Conservation (phyloP, 2,329 filamentous ascomycete genomes). For the Thielaviopsis populi region DNA sequence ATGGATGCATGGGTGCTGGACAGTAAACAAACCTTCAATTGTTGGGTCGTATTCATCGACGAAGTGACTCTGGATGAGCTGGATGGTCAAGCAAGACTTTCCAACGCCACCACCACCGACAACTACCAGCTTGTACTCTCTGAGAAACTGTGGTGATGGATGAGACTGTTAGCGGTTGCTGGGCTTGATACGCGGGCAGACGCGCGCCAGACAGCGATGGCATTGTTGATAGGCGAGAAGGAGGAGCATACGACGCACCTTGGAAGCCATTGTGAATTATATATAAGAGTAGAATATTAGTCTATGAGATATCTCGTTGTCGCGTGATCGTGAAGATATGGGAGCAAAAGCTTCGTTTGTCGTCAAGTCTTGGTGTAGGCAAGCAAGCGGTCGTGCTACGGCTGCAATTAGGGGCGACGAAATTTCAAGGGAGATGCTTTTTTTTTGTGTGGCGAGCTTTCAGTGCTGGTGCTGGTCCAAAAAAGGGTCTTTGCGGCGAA, state of each 20-base stretch:
- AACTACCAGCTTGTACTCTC: slow-evolving; percentile 93
- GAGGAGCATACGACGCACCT: slow-evolving; percentile 23
- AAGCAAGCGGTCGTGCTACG: background rate
- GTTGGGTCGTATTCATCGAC: slow-evolving; percentile 99
- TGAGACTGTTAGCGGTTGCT: slow-evolving; percentile 2
- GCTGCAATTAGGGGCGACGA: slow-evolving; percentile 7
- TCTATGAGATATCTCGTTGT: slow-evolving; percentile 4
- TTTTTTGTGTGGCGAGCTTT: slow-evolving; percentile 7
- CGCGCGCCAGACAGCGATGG: background rate
- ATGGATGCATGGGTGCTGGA: slow-evolving; percentile 11
- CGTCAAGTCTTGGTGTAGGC: background rate
- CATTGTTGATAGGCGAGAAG: background rate
- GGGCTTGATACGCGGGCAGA: background rate
- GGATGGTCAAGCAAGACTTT: slow-evolving; percentile 98
- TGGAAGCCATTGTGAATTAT: slow-evolving; percentile 27
- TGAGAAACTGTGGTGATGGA: slow-evolving; percentile 46
- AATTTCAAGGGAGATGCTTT: slow-evolving; percentile 10
- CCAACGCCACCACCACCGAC: slow-evolving; percentile 96
- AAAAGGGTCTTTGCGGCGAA: slow-evolving; percentile 5
- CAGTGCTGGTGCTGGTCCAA: background rate
- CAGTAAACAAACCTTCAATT: slow-evolving; percentile 64
- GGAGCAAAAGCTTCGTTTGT: background rate
- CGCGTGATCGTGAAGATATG: background rate
- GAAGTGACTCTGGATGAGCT: slow-evolving; percentile 91
- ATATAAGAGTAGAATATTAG: slow-evolving; percentile 4